These are phyloP conservation scores for Colletotrichum coccodes DNA, from an alignment of 2,329 filamentous ascomycete species.

Conservation along the genomic window DNA sequence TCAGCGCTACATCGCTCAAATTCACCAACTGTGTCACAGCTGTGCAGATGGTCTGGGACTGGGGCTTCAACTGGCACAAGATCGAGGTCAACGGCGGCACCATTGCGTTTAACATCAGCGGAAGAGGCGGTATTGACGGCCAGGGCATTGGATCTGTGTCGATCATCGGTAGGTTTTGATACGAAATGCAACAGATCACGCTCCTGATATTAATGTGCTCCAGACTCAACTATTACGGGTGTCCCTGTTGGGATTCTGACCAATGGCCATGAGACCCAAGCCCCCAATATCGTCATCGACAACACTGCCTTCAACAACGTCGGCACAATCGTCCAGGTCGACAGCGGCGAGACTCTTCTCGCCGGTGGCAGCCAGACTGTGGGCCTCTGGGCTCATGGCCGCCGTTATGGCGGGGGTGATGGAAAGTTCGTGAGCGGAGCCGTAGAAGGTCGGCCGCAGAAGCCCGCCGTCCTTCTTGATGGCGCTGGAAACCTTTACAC, in stretches of 20 bases:
- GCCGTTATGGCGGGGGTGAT: constrained; percentile 20
- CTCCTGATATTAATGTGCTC: too few species aligned
- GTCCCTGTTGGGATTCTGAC: constrained; percentile 3
- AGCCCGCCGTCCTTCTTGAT: constrained; percentile 21
- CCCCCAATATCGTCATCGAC: constrained; percentile 10
- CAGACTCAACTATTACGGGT: constrained; percentile 24
- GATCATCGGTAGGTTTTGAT: too few species aligned
- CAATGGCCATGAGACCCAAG: too few species aligned
- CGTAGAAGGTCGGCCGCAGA: constrained; percentile 20
- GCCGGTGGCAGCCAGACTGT: too few species aligned
- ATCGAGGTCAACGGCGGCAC: constrained; percentile 36
- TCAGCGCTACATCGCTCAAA: too few species aligned
- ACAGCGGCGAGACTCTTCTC: not conserved
- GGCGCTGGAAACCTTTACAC: constrained; percentile 36
- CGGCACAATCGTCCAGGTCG: not conserved
- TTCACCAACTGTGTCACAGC: too few species aligned
- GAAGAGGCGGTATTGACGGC: constrained; percentile 42
- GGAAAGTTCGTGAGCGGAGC: constrained; percentile 6
- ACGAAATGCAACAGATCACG: too few species aligned
- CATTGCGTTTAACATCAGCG: constrained; percentile 39
- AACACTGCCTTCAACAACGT: constrained; percentile 3
- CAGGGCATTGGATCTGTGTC: constrained; percentile 35
- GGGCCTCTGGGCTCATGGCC: constrained; percentile 26
- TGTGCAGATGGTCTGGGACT: constrained; percentile 77
- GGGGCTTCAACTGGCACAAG: constrained; percentile 71